Base-by-base conservation (phyloP, 768 basidiomycete genomes). In the Mrakia hoshinonis region DNA sequence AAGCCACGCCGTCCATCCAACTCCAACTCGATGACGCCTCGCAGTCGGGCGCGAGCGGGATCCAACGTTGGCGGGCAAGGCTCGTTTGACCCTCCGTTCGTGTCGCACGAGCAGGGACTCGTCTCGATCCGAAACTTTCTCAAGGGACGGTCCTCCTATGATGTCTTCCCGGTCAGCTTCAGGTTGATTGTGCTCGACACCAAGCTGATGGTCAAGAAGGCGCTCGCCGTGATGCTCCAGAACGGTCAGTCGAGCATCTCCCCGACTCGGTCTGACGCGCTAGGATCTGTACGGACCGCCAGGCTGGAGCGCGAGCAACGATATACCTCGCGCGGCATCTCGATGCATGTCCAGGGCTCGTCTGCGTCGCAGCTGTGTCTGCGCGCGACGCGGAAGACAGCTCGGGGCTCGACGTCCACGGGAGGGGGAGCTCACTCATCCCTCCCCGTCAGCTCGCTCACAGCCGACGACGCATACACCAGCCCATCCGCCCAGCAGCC, bases 91-190 rank as follows among this genome's bases (percentile, higher is more conserved):
- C 13, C 64, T 13, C 43, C 73, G 20, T 46, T 58, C 24, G 71
- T 70, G 3, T 74, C 77, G 0, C 81, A 82, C 74, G 73, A 77
- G 31, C 77, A 77, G 51, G 83, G 81, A 0, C 75, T 83, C 29
- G 78, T 80, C 46, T 76, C 79, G 24, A 92, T 99, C 77, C 85
- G 95, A 65, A 81, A 81, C 65, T 91, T 92, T 81, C 87, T 98
- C 81, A 89, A 86, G 76, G 85, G 88, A 70, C 86, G 91, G 77
- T 90, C 87, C 22, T 87, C 88, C 75, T 99, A 98, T 82, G 95
- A 98, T 80, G 92, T 95, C 39, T 94, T 99, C 76, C 96, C 96
- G 31, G 91, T 98, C 82, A 90, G 87, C 80, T 99, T 94, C 82
- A 85, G 95, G 76, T 84, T 98, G 77, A 97, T 99, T 78, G 93